Evolutionary conservation across 805 yeast genomes (phyloP), one percentile per base, ranked within the genome.

Genomic region (Wickerhamomyces silvicola): DNA sequence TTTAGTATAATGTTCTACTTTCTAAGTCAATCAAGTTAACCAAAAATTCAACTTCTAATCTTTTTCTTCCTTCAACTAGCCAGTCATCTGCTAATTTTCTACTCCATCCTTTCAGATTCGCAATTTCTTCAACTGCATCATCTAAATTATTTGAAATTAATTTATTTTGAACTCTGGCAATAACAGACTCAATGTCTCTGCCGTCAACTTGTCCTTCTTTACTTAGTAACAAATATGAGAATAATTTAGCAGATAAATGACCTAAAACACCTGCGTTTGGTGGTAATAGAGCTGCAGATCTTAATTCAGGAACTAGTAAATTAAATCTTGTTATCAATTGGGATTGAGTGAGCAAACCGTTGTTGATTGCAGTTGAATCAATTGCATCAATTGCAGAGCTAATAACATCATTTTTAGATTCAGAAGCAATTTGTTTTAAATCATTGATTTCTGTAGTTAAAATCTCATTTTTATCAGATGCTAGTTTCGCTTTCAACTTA

Each of bases 261-360:
- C 96, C 97, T 47, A 90, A 72, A 33, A 92, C 72, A 52, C 98
- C 98, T 17, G 98, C 95, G 52, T 90, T 84, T 46, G 94, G 94
- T 34, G 97, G 97, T 40, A 88, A 72, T 46, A 92, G 64, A 5
- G 96, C 78, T 7, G 94, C 88, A 19, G 86, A 75, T 58, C 95
- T 79, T 53, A 92, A 74, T 61, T 90, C 95, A 11, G 94, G 92
- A 15, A 72, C 78, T 38, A 92, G 68, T 33, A 78, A 63, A 42
- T 77, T 74, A 84, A 50, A 52, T 43, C 56, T 45, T 9, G 56
- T 40, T 28, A 47, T 45, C 30, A 52, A 38, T 34, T 52, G 56
- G 2, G 52, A 35, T 30, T 43, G 50, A 1, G 56, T 48, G 42
- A 88, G 66, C 18, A 90, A 75, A 24, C 94, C 83, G 18, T 54